Base-by-base conservation (phyloP, 306 rosid species). In the Acacia melanoxylon region DNA sequence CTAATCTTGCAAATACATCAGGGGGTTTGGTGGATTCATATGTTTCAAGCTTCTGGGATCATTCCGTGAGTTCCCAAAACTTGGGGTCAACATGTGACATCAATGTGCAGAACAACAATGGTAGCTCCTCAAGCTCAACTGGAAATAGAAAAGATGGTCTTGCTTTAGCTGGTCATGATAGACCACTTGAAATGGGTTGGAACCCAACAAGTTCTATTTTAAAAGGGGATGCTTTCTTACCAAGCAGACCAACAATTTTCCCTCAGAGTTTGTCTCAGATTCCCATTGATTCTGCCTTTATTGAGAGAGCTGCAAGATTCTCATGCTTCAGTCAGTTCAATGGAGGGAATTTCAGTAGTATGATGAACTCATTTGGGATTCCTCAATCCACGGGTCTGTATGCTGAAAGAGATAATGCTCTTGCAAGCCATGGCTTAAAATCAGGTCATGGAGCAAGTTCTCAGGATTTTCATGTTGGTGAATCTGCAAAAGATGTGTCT, bases 281-380 rank as follows among this genome's bases (percentile, higher is more conserved):
- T 79, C 99, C 98, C 40, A 78, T 94, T 46, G 98, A 96, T 83
- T 91, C 98, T 29, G 97, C 88, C 9, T 93, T 93, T 83, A 91
- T 96, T 10, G 99, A 96, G 87, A 88, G 97, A 29, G 99, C 99
- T 20, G 97, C 94, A 5, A 85, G 97, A 78, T 90, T 93, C 59
- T 92, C 98, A 4, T 93, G 97, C 88, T 96, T 96, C 41, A 29
- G 69, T 63, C 69, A 63, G 69, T 27, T 63, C 72, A 77, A 65
- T 80, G 92, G 89, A 56, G 97, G 98, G 74, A 89, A 76, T 86
- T 88, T 91, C 24, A 81, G 82, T 54, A 96, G 88, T 17, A 83
- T 85, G 85, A 78, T 83, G 46, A 87, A 86, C 88, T 80, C 94
- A 27, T 96, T 89, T 75, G 87, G 78, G 61, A 68, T 87, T 86